Percentiles rank a stretch among this genome's conserved stretches.
Evolutionary conservation across 2,329 filamentous ascomycete species (phyloP).

Genomic region (Phaeosphaeriaceae sp.): DNA sequence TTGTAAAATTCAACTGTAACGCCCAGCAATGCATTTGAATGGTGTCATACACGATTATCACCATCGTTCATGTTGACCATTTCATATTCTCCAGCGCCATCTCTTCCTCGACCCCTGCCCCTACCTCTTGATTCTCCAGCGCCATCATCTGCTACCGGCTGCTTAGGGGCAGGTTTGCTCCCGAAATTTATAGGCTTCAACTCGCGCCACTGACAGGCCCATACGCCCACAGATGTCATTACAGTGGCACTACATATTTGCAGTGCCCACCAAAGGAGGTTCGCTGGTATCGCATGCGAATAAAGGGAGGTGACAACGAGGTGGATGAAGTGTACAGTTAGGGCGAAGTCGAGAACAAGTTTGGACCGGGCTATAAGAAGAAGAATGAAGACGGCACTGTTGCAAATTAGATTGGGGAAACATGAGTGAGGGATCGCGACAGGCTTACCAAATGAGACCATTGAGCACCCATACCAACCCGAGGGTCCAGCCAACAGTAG

Average conservation of each 20-base stretch:
- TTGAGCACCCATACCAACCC: constrained; percentile 72
- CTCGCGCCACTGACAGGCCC: constrained; percentile 91
- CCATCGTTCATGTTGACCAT: constrained; percentile 54
- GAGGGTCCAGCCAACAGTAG: constrained; percentile 72
- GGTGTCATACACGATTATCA: constrained; percentile 43
- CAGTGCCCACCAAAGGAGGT: constrained; percentile 85
- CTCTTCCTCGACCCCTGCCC: constrained; percentile 50
- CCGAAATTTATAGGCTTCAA: constrained; percentile 88
- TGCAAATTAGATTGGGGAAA: constrained; percentile 15
- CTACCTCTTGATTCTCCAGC: constrained; percentile 49
- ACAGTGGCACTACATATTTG: constrained; percentile 66
- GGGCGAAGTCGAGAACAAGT: constrained; percentile 90
- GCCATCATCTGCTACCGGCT: constrained; percentile 39
- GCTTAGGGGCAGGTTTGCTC: constrained; percentile 53
- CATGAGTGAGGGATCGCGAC: not conserved
- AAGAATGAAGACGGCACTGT: constrained; percentile 81
- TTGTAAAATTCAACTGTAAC: constrained; percentile 23
- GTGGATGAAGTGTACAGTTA: constrained; percentile 86
- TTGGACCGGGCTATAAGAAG: constrained; percentile 87
- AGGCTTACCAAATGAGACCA: constrained; percentile 65
- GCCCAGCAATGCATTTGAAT: constrained; percentile 36
- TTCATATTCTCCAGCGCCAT: constrained; percentile 56
- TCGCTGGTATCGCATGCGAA: constrained; percentile 74
- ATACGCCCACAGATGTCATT: constrained; percentile 78
- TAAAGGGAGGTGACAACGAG: constrained; percentile 80